Base-by-base conservation (phyloP, 164 flowering plant genomes). In the Macadamia integrifolia region DNA sequence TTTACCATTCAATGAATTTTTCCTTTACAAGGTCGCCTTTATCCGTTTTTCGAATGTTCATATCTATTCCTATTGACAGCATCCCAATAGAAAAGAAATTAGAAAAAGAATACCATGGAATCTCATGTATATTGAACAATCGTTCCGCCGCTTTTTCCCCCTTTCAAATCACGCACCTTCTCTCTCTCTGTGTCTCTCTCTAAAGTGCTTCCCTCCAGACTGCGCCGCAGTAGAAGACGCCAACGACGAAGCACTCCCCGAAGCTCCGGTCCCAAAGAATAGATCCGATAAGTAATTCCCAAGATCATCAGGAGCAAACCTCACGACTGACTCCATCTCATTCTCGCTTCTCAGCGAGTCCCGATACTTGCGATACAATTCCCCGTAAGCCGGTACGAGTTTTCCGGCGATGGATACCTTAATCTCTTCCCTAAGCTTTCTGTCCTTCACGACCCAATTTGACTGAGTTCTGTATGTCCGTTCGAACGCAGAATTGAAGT, bases 231-330 rank as follows among this genome's bases (percentile, higher is more conserved):
- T 58, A 3, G 66, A 62, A 28, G 74, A 62, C 40, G 74, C 23
- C 23, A 23, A 61, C 59, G 80, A 49, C 67, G 75, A 30, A 49
- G 63, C 42, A 28, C 66, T 48, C 65, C 63, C 72, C 28, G 75
- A 60, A 0, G 53, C 67, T 17, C 28, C 68, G 9, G 17, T 48
- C 2, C 70, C 86, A 14, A 64, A 67, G 57, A 83, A 85, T 61
- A 80, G 67, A 58, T 79, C 85, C 32, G 86, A 81, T 29, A 86
- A 52, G 73, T 74, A 78, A 74, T 81, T 83, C 28, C 28, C 74
- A 14, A 86, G 35, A 71, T 86, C 85, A 30, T 86, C 87, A 12
- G 90, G 90, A 61, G 81, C 52, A 74, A 49, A 84, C 67, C 77
- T 72, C 70, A 78, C 79, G 18, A 72, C 6, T 0, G 66, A 9